Evolutionary conservation across 768 basidiomycete genomes (phyloP), one percentile per base, ranked within the genome.

Genomic region (Boletus coccyginus): DNA sequence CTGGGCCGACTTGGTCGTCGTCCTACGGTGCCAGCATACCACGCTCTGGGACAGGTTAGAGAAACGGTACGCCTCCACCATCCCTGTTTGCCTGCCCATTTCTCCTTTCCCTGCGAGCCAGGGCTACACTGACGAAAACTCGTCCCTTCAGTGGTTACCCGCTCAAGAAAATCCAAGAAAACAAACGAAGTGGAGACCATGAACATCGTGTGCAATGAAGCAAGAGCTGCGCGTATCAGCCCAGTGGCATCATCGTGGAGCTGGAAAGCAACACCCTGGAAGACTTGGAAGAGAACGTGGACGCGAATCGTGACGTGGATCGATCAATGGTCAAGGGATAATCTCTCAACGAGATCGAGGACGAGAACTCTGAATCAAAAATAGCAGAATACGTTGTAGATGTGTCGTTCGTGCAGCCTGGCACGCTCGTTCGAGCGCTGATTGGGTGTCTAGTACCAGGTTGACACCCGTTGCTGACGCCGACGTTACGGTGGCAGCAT

Each of bases 121-220:
- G 17, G 7, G 7, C 17, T 19, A 21, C 11, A 16, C 45, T 46
- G 10, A 46, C 29, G 29, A 32, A 16, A 14, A n/a, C 12, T 2
- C 31, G 33, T 52, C 49, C 11, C 42, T 54, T 3, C 70, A 98
- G 95, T 58, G 81, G 83, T 10, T 98, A 98, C 68, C 76, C 90
- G 1, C 71, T n/a, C 47, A 92, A 92, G 70, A 99, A 99, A 74
- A 92, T 99, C 5, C 90, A 95, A 69, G 97, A 99, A 74, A 99
- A 99, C 72, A n/a, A 95, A 98, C 71, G 90, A 95, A 66, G 94
- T 94, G 13, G 97, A 99, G 75, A 98, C 98, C 67, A 97, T 98
- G 94, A 80, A 90, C 66, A 85, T 94, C 49, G 86, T 97, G 38
- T 75, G 90, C 12, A 87, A 92, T 32, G 97, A 99, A 70, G 95